Percentiles rank a stretch among this genome's conserved stretches.
Evolutionary conservation across 257 asterid species (phyloP).

Genomic region (Rhazya stricta): DNA sequence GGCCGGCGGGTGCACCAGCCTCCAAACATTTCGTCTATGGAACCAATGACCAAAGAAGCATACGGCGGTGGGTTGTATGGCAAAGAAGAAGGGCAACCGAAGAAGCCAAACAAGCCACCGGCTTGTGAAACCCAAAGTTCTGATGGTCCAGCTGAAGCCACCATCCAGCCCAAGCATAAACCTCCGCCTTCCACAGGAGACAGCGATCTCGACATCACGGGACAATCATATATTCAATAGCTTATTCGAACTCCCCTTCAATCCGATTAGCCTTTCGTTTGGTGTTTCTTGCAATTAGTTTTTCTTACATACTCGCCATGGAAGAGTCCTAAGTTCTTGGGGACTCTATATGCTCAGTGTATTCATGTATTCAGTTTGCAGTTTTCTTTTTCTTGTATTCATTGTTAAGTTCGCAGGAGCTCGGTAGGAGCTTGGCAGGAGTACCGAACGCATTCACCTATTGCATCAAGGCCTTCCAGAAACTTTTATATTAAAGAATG

Average conservation of each 20-base stretch:
- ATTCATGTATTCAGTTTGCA: no score
- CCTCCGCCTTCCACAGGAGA: constrained; percentile 75
- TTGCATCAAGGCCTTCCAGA: no score
- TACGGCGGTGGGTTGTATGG: constrained; percentile 82
- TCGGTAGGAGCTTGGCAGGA: no score
- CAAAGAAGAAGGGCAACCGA: constrained; percentile 31
- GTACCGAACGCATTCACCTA: no score
- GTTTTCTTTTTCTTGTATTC: no score
- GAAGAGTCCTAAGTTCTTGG: no score
- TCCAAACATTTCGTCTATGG: constrained; percentile 43
- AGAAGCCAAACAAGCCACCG: constrained; percentile 27
- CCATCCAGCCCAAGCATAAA: constrained; percentile 37
- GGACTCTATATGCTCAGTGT: no score
- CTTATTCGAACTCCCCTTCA: not conserved
- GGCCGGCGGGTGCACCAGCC: constrained; percentile 39
- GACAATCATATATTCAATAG: constrained; percentile 71
- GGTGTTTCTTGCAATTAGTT: no score
- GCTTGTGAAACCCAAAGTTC: constrained; percentile 78
- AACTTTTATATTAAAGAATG: no score
- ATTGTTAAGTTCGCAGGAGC: no score
- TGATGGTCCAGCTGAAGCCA: constrained; percentile 54
- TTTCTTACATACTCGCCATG: no score
- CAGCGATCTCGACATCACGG: constrained; percentile 60
- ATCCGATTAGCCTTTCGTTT: no score
- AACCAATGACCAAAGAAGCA: constrained; percentile 54